These are phyloP conservation scores for Salinomyces thailandicus DNA, from an alignment of 2,329 filamentous ascomycete species.

Conservation along the genomic window DNA sequence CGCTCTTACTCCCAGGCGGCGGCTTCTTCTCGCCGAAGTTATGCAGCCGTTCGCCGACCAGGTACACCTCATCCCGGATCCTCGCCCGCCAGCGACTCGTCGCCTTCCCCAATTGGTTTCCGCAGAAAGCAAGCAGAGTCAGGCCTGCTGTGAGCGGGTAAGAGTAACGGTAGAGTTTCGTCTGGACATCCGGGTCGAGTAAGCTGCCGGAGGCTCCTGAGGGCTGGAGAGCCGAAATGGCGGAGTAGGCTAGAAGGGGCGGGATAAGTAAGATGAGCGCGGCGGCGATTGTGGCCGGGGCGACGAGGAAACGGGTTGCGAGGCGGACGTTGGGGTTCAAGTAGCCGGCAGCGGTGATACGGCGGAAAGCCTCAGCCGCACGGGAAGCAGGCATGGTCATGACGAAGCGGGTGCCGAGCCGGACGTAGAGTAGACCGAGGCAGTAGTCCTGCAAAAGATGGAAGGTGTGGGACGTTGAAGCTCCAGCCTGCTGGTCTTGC, in stretches of 20 bases:
- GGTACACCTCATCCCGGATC: constrained; percentile 87
- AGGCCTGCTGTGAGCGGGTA: constrained; percentile 50
- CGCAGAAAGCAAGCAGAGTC: constrained; percentile 7
- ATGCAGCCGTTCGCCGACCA: constrained; percentile 88
- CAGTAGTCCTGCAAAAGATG: constrained; percentile 92
- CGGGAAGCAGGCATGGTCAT: constrained; percentile 59
- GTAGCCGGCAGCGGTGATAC: constrained; percentile 59
- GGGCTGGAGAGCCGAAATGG: constrained; percentile 28
- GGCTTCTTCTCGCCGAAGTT: constrained; percentile 64
- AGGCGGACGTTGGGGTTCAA: constrained; percentile 66
- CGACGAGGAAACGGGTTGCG: constrained; percentile 75
- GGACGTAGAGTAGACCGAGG: constrained; percentile 79
- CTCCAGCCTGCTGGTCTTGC: constrained; percentile 12
- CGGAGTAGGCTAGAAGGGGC: constrained; percentile 44
- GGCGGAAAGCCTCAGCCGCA: constrained; percentile 62
- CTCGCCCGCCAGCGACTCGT: constrained; percentile 66
- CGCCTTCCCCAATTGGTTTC: constrained; percentile 38
- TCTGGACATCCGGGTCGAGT: constrained; percentile 4
- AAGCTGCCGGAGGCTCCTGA: background rate
- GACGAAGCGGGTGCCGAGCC: constrained; percentile 62
- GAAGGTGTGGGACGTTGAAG: constrained; percentile 60
- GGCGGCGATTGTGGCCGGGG: constrained; percentile 60
- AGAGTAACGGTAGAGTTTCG: constrained; percentile 51
- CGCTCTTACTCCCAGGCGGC: constrained; percentile 22
- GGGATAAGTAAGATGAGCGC: constrained; percentile 54